Conservation (phyloP, 2,329 filamentous ascomycete genomes). For the Exophiala oligosperma region DNA sequence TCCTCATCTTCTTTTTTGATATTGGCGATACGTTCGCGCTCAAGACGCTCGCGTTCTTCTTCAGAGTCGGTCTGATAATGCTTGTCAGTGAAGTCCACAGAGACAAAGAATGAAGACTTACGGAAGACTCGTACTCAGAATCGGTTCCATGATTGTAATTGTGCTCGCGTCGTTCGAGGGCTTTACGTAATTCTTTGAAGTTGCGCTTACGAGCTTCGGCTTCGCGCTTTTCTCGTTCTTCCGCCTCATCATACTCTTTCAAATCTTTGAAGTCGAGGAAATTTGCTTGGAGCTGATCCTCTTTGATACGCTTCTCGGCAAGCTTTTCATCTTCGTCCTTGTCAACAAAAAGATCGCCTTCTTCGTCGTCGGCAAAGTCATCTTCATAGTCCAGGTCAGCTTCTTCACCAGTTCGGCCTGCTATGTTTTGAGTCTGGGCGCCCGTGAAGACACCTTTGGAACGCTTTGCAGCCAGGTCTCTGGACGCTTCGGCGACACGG, state of each 20-base stretch:
- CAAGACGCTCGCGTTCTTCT: conserved; percentile 54
- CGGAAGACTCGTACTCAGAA: conserved; percentile 55
- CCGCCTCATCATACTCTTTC: conserved; percentile 67
- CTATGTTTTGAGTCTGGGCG: conserved; percentile 13
- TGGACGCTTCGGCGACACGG: conserved; percentile 55
- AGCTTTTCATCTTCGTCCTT: conserved; percentile 79
- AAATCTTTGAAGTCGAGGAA: conserved; percentile 77
- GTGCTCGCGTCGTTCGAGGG: conserved; percentile 79
- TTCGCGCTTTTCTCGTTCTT: conserved; percentile 62
- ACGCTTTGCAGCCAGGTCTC: conserved; percentile 55
- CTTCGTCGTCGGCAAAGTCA: conserved; percentile 86
- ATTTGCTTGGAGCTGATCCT: conserved; percentile 83
- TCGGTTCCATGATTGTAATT: conserved; percentile 83
- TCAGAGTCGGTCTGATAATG: conserved; percentile 48
- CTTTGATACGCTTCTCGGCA: conserved; percentile 69
- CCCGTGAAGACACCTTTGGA: conserved; percentile 48
- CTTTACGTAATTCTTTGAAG: conserved; percentile 77
- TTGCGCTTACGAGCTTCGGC: conserved; percentile 68
- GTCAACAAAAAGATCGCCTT: conserved; percentile 69
- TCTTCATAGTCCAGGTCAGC: conserved; percentile 68
- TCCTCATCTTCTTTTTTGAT: conserved; percentile 55
- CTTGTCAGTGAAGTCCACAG: conserved; percentile 26
- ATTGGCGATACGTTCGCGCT: conserved; percentile 53
- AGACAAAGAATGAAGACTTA: conserved; percentile 39
- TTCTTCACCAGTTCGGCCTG: conserved; percentile 48